Base-by-base conservation (phyloP, 257 asterid species). In the Solanum sitiens region DNA sequence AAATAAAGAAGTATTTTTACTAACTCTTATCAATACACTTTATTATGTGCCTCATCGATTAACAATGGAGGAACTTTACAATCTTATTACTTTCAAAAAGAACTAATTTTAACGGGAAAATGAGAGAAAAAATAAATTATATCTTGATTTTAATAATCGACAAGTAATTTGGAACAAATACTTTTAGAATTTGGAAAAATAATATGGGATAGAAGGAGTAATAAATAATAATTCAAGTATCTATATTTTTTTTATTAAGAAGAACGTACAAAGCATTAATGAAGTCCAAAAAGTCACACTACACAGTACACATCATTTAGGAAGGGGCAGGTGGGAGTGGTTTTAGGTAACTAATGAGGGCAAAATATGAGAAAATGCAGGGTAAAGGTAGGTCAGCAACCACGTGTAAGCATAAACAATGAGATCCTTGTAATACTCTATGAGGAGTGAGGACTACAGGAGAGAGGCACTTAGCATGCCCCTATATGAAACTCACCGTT, bases 401-500 rank as follows among this genome's bases (percentile, higher is more conserved):
- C 8, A 65, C 4, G 16, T n/a, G 72, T 65, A 65, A 65, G 72
- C 72, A 65, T 65, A 65, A 65, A n/a, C 8, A n/a, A n/a, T n/a
- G 18, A 61, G 70, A 61, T 61, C 23, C 70, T 30, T 61, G n/a
- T 61, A 61, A 23, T 61, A 61, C 70, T 23, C 14, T 23, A 21
- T 23, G 14, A 61, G 30, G 70, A 21, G 9, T 23, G 14, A 61
- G 30, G 70, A 21, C 70, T 61, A 23, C 30, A 61, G 3, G 39
- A 23, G 84, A 15, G 84, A 14, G 39, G 15, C 23, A 76, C 32
- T 44, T 16, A 74, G 18, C 83, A 88, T 53, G 63, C 16, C 70
- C 18, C 74, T 6, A 11, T 65, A 79, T 33, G 70, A 72, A 45
- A 84, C 96, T 91, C 92, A 96, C 98, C 89, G 95, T 91, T 94